These are phyloP conservation scores for Acanthamoeba divionensis DNA, from an alignment of 208 protist genomes.

Conservation along the genomic window DNA sequence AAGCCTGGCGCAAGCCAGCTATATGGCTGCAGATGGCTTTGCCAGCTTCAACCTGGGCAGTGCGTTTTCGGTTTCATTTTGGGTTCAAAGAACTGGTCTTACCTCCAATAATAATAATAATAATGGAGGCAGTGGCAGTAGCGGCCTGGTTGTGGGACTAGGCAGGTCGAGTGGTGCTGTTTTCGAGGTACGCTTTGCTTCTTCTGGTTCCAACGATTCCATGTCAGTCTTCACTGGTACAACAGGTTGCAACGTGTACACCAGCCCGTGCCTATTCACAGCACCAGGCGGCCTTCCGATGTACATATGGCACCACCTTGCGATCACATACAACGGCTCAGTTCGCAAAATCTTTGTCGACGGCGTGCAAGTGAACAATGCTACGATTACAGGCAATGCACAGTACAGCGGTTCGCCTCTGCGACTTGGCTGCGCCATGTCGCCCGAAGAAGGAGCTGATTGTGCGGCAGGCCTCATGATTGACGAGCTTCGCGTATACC, in stretches of 20 bases:
- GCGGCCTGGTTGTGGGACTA: slow-evolving; percentile 6
- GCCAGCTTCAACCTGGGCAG: slow-evolving; percentile 11
- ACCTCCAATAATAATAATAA: too few relatives aligned
- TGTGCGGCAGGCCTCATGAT: not conserved
- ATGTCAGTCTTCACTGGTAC: slow-evolving; percentile 16
- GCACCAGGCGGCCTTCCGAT: too few relatives aligned
- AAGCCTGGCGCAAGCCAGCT: too few relatives aligned
- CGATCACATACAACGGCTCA: not conserved
- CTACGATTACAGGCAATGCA: not conserved
- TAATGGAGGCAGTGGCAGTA: not conserved
- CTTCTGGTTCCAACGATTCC: too few relatives aligned
- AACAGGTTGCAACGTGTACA: not conserved
- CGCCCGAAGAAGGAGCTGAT: not conserved
- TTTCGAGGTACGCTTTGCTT: slow-evolving; percentile 11
- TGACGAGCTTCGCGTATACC: slow-evolving; percentile 27
- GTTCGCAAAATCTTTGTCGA: slow-evolving; percentile 1
- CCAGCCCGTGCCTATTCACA: not conserved
- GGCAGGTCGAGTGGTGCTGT: not conserved
- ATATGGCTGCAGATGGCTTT: slow-evolving; percentile 30
- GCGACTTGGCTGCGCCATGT: slow-evolving; percentile 42
- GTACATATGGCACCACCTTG: slow-evolving; percentile 4
- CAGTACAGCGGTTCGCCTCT: not conserved
- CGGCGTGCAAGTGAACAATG: not conserved
- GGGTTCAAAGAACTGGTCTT: too few relatives aligned
- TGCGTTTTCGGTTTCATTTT: not conserved